phyloP scores from a whole-genome alignment of 352 stramenopile genomes.

The Pythium utonaiense region DNA sequence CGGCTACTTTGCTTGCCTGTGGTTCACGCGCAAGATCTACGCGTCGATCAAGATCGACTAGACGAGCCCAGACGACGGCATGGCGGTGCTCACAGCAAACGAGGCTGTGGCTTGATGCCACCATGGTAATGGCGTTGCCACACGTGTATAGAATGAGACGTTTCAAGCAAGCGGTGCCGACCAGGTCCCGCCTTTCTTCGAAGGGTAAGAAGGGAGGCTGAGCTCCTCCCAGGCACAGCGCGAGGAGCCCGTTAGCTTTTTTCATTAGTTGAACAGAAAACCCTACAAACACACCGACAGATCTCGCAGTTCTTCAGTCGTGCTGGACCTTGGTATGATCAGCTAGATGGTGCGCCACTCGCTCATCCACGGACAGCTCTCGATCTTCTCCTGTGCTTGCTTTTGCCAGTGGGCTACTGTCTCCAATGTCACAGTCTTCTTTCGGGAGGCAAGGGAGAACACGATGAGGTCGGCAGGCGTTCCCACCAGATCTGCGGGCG shows the following conservation, averaged over 20 bases:
- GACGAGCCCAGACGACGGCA: slow-evolving; percentile 2
- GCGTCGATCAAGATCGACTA: slow-evolving; percentile 93
- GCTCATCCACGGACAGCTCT: slow-evolving; percentile 53
- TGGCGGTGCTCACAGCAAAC: background rate
- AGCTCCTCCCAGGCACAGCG: slow-evolving; percentile 1
- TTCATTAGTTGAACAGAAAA: slow-evolving; percentile 4
- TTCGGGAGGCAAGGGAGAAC: slow-evolving; percentile 22
- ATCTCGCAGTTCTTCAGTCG: background rate
- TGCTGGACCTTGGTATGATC: background rate
- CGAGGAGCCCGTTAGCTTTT: background rate
- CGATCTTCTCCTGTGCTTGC: slow-evolving; percentile 34
- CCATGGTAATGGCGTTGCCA: background rate
- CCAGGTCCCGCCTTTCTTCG: slow-evolving; percentile 6
- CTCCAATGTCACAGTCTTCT: slow-evolving; percentile 27
- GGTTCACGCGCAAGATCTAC: slow-evolving; percentile 99
- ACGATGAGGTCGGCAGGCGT: slow-evolving; percentile 73
- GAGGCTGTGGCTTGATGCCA: background rate
- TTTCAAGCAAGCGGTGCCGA: slow-evolving; percentile 4
- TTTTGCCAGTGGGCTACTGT: slow-evolving; percentile 49
- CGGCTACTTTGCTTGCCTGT: slow-evolving; percentile 97
- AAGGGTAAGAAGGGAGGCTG: slow-evolving; percentile 15
- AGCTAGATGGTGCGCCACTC: slow-evolving; percentile 74
- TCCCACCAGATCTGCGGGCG: slow-evolving; percentile 64
- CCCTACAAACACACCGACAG: background rate
- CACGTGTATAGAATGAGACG: slow-evolving; percentile 20